Percentiles rank a stretch among this genome's conserved stretches.
Evolutionary conservation across 2,329 filamentous ascomycete species (phyloP).

Genomic region (Didymella lethalis): DNA sequence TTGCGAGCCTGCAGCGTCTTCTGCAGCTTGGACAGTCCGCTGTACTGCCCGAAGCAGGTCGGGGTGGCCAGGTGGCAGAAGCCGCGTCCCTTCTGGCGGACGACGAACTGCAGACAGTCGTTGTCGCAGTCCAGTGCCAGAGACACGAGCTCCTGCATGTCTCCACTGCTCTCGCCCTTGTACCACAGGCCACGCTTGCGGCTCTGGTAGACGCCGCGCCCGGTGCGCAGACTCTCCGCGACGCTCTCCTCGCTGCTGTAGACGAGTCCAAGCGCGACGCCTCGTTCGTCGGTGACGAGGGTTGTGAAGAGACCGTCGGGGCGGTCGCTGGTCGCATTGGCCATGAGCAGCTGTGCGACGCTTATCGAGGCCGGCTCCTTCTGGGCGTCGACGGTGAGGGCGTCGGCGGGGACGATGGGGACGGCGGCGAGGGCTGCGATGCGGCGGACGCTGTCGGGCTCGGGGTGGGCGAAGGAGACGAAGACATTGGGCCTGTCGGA

Average conservation of each 20-base stretch:
- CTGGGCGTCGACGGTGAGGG: constrained; percentile 71
- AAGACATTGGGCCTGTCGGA: constrained; percentile 59
- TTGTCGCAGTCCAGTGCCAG: constrained; percentile 91
- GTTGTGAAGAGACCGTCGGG: constrained; percentile 86
- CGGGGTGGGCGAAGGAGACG: constrained; percentile 56
- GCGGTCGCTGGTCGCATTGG: constrained; percentile 81
- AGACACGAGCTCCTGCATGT: constrained; percentile 86
- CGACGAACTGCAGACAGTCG: constrained; percentile 89
- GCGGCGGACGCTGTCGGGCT: constrained; percentile 51
- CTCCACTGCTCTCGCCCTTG: constrained; percentile 93
- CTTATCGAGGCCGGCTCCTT: constrained; percentile 68
- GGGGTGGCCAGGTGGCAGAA: constrained; percentile 96
- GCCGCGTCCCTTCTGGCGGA: constrained; percentile 83
- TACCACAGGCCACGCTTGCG: constrained; percentile 95
- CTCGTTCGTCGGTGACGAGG: constrained; percentile 87
- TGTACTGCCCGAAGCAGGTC: constrained; percentile 88
- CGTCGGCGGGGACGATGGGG: constrained; percentile 75
- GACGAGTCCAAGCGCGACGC: constrained; percentile 84
- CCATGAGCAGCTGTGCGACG: constrained; percentile 74
- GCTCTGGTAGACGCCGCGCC: constrained; percentile 91
- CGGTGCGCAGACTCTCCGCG: constrained; percentile 81
- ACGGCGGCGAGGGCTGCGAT: constrained; percentile 61
- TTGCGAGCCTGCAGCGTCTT: constrained; percentile 86
- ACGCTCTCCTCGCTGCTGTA: constrained; percentile 95
- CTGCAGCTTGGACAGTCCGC: constrained; percentile 82